Conservation (phyloP, 257 asterid species). For the Solanum stenotomum region DNA sequence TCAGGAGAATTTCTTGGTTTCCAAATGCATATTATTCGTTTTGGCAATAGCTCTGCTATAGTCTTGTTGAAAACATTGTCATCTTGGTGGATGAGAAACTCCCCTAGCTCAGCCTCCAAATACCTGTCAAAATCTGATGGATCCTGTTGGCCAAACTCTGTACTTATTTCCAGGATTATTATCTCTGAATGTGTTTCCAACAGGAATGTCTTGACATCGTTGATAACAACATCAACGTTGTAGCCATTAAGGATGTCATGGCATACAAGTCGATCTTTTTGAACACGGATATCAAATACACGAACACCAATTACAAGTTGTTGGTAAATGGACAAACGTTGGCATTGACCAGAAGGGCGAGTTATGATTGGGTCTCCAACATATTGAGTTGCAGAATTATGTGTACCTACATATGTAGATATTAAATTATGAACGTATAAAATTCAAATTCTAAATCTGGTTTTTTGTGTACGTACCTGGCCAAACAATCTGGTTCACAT, state of each 20-base stretch:
- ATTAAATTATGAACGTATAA: neutral
- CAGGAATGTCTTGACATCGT: conserved; percentile 53
- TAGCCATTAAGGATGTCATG: conserved; percentile 62
- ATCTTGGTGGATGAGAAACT: conserved; percentile 58
- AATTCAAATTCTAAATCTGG: neutral
- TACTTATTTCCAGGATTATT: conserved; percentile 65
- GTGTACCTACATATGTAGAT: conserved; percentile 36
- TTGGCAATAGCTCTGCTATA: conserved; percentile 49
- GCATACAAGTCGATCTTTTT: conserved; percentile 63
- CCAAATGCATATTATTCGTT: conserved; percentile 78
- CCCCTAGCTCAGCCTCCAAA: conserved; percentile 60
- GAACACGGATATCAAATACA: conserved; percentile 79
- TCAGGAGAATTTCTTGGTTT: conserved; percentile 65
- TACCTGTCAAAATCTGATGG: conserved; percentile 66
- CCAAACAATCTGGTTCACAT: conserved; percentile 69
- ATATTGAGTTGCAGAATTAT: conserved; percentile 77
- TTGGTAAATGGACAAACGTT: conserved; percentile 53
- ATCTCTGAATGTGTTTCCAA: conserved; percentile 66
- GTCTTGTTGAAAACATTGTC: conserved; percentile 57
- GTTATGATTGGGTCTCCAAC: conserved; percentile 58
- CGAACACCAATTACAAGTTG: conserved; percentile 68
- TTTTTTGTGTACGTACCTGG: conserved; percentile 61
- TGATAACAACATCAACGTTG: conserved; percentile 53
- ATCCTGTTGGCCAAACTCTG: conserved; percentile 80
- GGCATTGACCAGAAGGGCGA: conserved; percentile 79